Base-by-base conservation (phyloP, 176 grass and related monocot species). In the Melocanna baccifera region DNA sequence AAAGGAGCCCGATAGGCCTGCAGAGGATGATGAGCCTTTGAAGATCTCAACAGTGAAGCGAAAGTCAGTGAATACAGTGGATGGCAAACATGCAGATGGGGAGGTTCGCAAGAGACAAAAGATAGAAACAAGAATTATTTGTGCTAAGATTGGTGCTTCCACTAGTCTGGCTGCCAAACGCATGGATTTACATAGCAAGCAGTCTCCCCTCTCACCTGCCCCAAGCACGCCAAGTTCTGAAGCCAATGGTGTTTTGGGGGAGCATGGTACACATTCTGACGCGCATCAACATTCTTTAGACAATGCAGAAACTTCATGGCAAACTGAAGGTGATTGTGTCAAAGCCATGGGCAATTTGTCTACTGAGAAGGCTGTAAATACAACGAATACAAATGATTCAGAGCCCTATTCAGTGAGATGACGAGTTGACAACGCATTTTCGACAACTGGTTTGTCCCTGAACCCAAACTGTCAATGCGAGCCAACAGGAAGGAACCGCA, bases 401-500 rank as follows among this genome's bases (percentile, higher is more conserved):
- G 89, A 92, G 69, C 91, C 89, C 23, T 98, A 95, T 87, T 91
- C 91, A 72, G 91, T 98, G 75, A 90, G 96, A 91, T 98, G 81
- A 98, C 71, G 14, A 64, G 66, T 52, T 84, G 58, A 75, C 72
- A 47, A 68, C 52, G 34, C 14, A 5, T 82, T 55, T 71, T 36
- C 37, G n/a, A 36, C 13, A 52, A 26, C 61, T 62, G 23, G 79
- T 78, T 87, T 68, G 18, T 40, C 73, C 43, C 20, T 77, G 36
- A 51, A 79, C 18, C 39, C 78, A 53, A 69, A 56, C 19, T n/a
- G 58, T 83, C 68, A 77, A 67, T 67, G 43, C 42, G 75, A 26
- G 48, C 47, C 72, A 41, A 75, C 73, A 73, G 22, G 43, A 63
- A 79, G 62, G 61, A 80, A 80, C 48, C 32, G 55, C 25, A 71